Base-by-base conservation (phyloP, 192 early-diverging fungal genomes). In the Helicostylum pulchrum region DNA sequence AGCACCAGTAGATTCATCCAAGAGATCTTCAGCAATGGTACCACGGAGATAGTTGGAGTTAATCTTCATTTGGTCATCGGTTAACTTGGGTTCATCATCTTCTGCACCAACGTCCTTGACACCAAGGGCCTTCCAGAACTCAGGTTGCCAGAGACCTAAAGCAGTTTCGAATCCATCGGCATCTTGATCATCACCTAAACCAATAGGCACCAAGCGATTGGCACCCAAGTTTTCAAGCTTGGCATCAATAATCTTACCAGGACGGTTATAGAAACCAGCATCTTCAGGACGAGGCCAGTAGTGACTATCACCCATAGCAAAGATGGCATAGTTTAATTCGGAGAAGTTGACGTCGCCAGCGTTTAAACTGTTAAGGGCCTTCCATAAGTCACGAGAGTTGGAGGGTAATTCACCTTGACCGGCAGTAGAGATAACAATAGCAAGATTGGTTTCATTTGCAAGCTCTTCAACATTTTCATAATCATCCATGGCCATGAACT, bases 351-450 rank as follows among this genome's bases (percentile, higher is more conserved):
- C 53, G 56, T 87, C 85, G 39, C 69, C 74, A 53, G 71, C 73
- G 26, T 83, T 81, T 17, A 87, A 77, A 1, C 77, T 67, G 48
- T 80, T 79, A 58, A 98, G 78, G 8, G 77, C 78, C 80, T 91
- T 90, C 87, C 89, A 92, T 65, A 93, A 92, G 76, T 98, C 94
- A 67, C 90, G 89, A 11, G 83, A 77, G 71, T 95, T 94, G 65
- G 87, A 87, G 1, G 96, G 96, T 64, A 97, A 88, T 84, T 98
- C 96, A 75, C 96, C 96, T 74, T 98, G 94, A 23, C 96, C 96
- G 36, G 96, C 94, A 9, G 94, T 97, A 57, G 86, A 89, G 50
- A 89, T 77, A 5, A 90, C 77, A 74, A 92, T 79, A 12, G 93
- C 84, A 9, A 98, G 83, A 26, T 90, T 86, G 58, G 81, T 83